Evolutionary conservation across 177 flowering plant species (phyloP).

Genomic region (Vitis hybrid): DNA sequence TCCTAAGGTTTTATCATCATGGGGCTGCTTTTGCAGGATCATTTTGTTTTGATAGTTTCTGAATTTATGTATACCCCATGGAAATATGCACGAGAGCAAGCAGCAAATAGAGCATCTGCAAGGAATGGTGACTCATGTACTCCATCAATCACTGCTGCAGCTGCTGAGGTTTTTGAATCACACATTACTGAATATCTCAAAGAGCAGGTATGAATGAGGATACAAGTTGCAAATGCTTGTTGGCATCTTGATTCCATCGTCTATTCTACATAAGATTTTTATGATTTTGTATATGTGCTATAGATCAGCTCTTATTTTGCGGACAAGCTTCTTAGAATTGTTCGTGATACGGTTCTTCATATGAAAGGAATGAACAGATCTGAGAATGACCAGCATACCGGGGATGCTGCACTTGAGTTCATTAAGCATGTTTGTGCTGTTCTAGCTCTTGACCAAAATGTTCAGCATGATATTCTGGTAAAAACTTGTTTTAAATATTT

Average conservation of each 20-base stretch:
- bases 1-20: constrained; percentile 11
- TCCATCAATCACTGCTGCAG: constrained; percentile 77
- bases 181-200: constrained; percentile 60
- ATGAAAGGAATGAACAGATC: constrained; percentile 41
- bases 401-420: constrained; percentile 86
- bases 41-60: constrained; percentile 72
- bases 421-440: constrained; percentile 92
- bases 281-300: not conserved
- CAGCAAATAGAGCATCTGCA: constrained; percentile 37
- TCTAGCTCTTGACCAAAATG: constrained; percentile 84
- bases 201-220: constrained; percentile 49
- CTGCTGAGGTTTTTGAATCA: constrained; percentile 67
- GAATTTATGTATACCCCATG: constrained; percentile 85
- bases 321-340: constrained; percentile 65
- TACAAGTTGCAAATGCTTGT: constrained; percentile 1
- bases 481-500: not conserved
- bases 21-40: constrained; percentile 55
- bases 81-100: constrained; percentile 71
- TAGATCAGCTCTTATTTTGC: constrained; percentile 89
- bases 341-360: constrained; percentile 56
- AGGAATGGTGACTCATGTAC: constrained; percentile 61
- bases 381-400: constrained; percentile 32
- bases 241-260: not conserved
- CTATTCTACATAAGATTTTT: not conserved
- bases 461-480: constrained; percentile 93